Percentiles rank a stretch among this genome's conserved stretches.
These are phyloP conservation scores for Tetrahymena elliotti DNA, from an alignment of 73 alveolate genomes.

Conservation along the genomic window DNA sequence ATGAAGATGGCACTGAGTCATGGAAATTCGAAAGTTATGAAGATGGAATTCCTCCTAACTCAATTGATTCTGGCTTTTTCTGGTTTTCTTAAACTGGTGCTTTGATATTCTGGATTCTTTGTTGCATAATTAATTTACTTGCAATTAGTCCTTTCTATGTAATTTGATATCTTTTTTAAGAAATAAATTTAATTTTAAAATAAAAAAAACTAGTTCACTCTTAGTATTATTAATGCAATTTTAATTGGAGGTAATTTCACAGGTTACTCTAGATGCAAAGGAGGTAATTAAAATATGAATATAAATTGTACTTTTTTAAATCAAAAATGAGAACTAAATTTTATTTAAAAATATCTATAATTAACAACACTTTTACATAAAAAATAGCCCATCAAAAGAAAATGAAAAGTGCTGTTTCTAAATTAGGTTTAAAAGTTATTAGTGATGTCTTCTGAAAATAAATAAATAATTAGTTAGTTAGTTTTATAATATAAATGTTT, in stretches of 20 bases:
- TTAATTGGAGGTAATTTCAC: not conserved
- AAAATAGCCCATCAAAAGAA: not conserved
- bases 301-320: not conserved
- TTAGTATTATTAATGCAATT: not conserved
- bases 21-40: not conserved
- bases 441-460: not conserved
- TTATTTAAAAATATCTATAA: not conserved
- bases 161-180: not conserved
- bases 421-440: not conserved
- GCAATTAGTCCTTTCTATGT: not conserved
- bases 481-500: not conserved
- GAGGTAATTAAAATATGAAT: not conserved
- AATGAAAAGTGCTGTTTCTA: not conserved
- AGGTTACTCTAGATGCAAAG: not conserved
- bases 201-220: not conserved
- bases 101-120: not conserved
- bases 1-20: not conserved
- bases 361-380: too few species aligned
- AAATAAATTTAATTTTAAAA: too few species aligned
- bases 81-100: not conserved
- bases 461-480: not conserved
- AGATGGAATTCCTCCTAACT: not conserved
- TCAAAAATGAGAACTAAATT: not conserved
- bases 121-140: not conserved
- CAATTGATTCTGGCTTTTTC: not conserved